These are phyloP conservation scores for Xeromyces bisporus DNA, from an alignment of 495 filamentous ascomycete genomes.

Conservation along the genomic window DNA sequence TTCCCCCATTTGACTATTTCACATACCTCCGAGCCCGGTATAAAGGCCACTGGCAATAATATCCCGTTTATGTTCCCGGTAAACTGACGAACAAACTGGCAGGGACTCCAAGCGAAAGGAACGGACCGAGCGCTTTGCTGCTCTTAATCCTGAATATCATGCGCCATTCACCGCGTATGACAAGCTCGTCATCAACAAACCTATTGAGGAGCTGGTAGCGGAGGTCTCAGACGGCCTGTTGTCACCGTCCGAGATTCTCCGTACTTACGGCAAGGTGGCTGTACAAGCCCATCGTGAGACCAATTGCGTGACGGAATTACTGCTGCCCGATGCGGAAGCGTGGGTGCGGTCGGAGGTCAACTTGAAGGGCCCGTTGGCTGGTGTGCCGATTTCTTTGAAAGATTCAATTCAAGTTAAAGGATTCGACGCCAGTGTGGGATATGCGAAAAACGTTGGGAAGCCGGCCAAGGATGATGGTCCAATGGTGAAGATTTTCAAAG, in stretches of 20 bases:
- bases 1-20: constrained; percentile 43
- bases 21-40: constrained; percentile 38
- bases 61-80: neutral
- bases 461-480: constrained; percentile 49
- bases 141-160: constrained; percentile 49
- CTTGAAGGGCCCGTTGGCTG: constrained; percentile 68
- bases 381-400: constrained; percentile 79
- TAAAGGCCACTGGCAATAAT: constrained; percentile 3
- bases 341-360: constrained; percentile 60
- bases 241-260: constrained; percentile 57
- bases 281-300: constrained; percentile 72
- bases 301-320: constrained; percentile 82
- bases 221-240: constrained; percentile 54
- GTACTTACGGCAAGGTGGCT: constrained; percentile 79
- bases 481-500: constrained; percentile 63
- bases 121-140: constrained; percentile 48
- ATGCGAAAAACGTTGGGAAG: constrained; percentile 54
- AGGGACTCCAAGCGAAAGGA: constrained; percentile 70
- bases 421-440: constrained; percentile 77
- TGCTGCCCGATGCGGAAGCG: constrained; percentile 63
- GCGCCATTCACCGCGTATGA: constrained; percentile 42
- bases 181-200: constrained; percentile 46
- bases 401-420: constrained; percentile 74
- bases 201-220: constrained; percentile 61
- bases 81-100: constrained; percentile 1